These are phyloP conservation scores for Zoysia matrella DNA, from an alignment of 202 grass and related monocot species.

Conservation along the genomic window DNA sequence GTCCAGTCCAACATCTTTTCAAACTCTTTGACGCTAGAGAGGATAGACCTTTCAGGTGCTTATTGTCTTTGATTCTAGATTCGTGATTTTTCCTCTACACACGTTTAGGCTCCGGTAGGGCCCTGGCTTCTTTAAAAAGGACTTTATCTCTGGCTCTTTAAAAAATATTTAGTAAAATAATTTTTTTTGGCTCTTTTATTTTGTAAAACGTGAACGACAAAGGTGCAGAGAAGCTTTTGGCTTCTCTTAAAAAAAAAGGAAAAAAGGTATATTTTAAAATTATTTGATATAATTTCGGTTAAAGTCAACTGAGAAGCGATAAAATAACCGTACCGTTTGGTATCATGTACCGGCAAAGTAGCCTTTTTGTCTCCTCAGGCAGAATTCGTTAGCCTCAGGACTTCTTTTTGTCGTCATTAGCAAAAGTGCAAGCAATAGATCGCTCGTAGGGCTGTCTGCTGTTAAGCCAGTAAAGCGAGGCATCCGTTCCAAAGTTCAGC, in stretches of 20 bases:
- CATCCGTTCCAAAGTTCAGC: background rate
- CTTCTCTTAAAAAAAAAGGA: too few relatives aligned
- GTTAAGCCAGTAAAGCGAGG: too few relatives aligned
- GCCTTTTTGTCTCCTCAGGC: conserved; percentile 52
- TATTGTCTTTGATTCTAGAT: conserved; percentile 53
- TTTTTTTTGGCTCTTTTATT: too few relatives aligned
- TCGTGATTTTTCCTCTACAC: conserved; percentile 32
- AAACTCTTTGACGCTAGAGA: conserved; percentile 9
- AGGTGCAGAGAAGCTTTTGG: too few relatives aligned
- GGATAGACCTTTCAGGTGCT: conserved; percentile 23
- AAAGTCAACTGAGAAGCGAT: too few relatives aligned
- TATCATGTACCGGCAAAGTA: too few relatives aligned
- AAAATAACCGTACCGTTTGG: too few relatives aligned
- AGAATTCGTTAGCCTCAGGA: background rate
- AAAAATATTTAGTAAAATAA: too few relatives aligned
- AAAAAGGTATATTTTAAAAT: too few relatives aligned
- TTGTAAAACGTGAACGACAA: too few relatives aligned
- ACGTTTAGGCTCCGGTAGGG: conserved; percentile 32
- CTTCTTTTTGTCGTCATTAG: conserved; percentile 47
- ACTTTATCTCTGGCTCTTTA: too few relatives aligned
- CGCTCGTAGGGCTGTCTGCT: background rate
- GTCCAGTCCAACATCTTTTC: conserved; percentile 27
- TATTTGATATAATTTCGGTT: too few relatives aligned
- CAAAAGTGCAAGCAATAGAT: conserved; percentile 35
- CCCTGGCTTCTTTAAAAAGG: background rate